These are phyloP conservation scores for Salix brachista DNA, from an alignment of 345 rosid species.

Conservation along the genomic window DNA sequence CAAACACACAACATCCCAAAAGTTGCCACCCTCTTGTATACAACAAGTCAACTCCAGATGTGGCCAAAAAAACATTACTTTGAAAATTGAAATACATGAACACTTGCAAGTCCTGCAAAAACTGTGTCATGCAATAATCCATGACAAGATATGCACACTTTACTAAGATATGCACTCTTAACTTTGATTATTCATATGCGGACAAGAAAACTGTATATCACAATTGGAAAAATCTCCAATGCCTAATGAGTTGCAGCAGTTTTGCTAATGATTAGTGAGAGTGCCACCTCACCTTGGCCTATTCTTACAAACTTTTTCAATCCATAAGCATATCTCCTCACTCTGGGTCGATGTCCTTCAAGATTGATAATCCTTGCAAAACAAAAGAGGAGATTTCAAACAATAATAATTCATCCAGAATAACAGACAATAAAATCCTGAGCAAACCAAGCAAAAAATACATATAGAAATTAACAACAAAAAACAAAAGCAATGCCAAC, in stretches of 20 bases:
- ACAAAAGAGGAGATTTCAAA: constrained; percentile 13
- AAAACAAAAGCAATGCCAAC: background rate
- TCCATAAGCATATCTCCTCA: constrained; percentile 80
- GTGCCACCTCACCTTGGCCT: constrained; percentile 69
- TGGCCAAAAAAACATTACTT: background rate
- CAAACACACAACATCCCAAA: background rate
- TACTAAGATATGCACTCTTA: background rate
- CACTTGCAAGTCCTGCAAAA: background rate
- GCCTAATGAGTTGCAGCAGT: background rate
- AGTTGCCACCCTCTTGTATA: background rate
- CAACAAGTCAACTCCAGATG: background rate
- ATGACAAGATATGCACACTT: background rate
- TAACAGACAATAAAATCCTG: background rate
- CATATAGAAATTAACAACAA: background rate
- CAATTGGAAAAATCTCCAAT: background rate
- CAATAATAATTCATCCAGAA: background rate
- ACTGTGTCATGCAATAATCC: background rate
- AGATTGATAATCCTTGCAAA: constrained; percentile 58
- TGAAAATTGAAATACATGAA: background rate
- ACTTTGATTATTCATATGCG: background rate
- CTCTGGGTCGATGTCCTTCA: constrained; percentile 86
- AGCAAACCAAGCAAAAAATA: background rate
- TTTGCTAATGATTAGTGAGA: background rate
- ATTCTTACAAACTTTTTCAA: constrained; percentile 74
- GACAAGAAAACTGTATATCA: background rate